These are phyloP conservation scores for Metschnikowia aberdeeniae DNA, from an alignment of 805 yeast genomes.

Conservation along the genomic window DNA sequence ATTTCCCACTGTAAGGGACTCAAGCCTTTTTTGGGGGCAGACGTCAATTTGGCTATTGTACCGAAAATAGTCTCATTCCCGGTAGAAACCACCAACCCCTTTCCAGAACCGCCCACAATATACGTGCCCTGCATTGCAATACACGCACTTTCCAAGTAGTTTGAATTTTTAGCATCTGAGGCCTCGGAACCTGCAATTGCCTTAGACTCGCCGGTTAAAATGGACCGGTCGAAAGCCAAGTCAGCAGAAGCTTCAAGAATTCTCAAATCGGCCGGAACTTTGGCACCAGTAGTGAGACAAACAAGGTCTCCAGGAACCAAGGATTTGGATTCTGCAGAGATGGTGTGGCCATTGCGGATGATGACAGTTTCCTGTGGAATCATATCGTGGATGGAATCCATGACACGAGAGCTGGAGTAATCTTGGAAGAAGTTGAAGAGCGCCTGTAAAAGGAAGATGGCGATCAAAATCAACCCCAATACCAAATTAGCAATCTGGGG, in stretches of 20 bases:
- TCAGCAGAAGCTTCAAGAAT: constrained; percentile 33
- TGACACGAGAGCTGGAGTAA: constrained; percentile 43
- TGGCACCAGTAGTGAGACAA: constrained; percentile 33
- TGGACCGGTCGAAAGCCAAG: constrained; percentile 43
- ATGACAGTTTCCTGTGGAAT: constrained; percentile 38
- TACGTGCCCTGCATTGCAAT: constrained; percentile 47
- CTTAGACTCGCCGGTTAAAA: constrained; percentile 48
- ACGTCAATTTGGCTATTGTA: constrained; percentile 39
- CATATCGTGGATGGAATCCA: constrained; percentile 44
- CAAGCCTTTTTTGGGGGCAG: constrained; percentile 35
- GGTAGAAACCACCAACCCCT: constrained; percentile 41
- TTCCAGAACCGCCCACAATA: constrained; percentile 41
- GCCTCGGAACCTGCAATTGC: constrained; percentile 29
- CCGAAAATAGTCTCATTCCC: constrained; percentile 47
- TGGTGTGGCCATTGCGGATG: constrained; percentile 30
- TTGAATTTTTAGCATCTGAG: constrained; percentile 27
- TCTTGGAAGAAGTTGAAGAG: constrained; percentile 45
- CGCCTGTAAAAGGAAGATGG: constrained; percentile 42
- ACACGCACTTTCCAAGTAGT: constrained; percentile 40
- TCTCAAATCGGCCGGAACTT: constrained; percentile 47
- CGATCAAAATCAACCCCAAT: constrained; percentile 38
- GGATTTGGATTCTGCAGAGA: constrained; percentile 27
- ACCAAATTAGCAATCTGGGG: constrained; percentile 42
- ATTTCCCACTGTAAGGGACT: constrained; percentile 43
- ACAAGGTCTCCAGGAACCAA: constrained; percentile 47